Conservation (phyloP, 257 asterid species). For the Plantago ovata region DNA sequence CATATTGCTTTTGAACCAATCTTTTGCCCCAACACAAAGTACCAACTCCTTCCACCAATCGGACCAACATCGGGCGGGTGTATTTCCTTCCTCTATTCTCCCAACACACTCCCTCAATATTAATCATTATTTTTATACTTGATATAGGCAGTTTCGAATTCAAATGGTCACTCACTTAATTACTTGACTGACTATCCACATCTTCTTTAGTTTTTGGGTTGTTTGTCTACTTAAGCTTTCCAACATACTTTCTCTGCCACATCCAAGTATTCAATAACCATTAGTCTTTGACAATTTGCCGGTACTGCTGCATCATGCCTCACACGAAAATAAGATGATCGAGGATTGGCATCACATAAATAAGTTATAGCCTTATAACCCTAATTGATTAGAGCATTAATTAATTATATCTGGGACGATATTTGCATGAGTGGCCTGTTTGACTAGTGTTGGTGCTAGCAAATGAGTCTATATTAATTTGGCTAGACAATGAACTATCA, state of each 20-base stretch:
- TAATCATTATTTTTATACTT: too few species aligned
- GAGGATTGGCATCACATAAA: conserved; percentile 78
- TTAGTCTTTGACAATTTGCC: conserved; percentile 73
- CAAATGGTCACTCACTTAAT: too few species aligned
- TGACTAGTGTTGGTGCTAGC: conserved; percentile 77
- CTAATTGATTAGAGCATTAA: conserved; percentile 84
- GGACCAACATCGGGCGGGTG: too few species aligned
- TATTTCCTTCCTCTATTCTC: too few species aligned
- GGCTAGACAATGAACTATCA: conserved; percentile 70
- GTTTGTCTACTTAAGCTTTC: too few species aligned
- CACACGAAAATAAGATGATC: conserved; percentile 67
- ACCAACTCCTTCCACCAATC: too few species aligned
- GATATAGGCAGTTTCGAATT: too few species aligned
- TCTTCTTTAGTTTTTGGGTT: too few species aligned
- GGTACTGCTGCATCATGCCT: conserved; percentile 84
- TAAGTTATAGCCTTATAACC: conserved; percentile 93
- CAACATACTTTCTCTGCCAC: conserved; percentile 93
- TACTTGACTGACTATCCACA: too few species aligned
- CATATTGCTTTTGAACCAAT: too few species aligned
- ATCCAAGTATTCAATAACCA: conserved; percentile 79
- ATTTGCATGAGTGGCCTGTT: conserved; percentile 61
- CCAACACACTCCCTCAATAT: too few species aligned
- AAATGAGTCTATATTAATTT: conserved; percentile 66
- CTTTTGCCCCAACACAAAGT: too few species aligned
- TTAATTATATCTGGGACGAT: conserved; percentile 73